Base-by-base conservation (phyloP, 768 basidiomycete species). In the Daedalea quercina region DNA sequence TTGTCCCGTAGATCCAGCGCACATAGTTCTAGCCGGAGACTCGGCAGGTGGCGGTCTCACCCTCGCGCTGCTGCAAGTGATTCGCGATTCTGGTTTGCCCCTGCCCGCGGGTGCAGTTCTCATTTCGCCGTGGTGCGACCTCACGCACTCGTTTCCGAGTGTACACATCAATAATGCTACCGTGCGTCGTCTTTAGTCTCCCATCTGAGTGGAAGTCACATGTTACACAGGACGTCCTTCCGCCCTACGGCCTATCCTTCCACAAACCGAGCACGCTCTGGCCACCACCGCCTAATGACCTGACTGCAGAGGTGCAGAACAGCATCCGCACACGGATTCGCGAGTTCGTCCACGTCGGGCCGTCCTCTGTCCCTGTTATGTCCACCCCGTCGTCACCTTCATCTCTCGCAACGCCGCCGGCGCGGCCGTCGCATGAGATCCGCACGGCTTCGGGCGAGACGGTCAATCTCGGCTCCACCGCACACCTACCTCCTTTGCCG, bases 81-180 rank as follows among this genome's bases (percentile, higher is more conserved):
- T 99, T 44, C 87, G 96, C 15, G 96, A 99, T 67, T 70, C 78
- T 0, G 84, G 81, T 2, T 72, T 94, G 22, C 93, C 93, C 4
- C 57, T 79, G 43, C 95, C 94, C 3, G 90, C 93, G 2, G 96
- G 93, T 7, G 93, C 84, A 1, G 75, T 95, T 17, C 71, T 97
- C 37, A 87, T 97, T 57, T 94, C 90, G 24, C 96, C 96, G 0
- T 97, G 95, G 90, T 88, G 79, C 58, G 87, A 88, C 67, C 70
- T 98, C n/a, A 94, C 91, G 0, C 96, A 98, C 67, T 94, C 90
- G 0, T 97, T 98, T 67, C 90, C 92, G 0, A 92, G 89, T 60
- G 78, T 94, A 44, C 79, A 90, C 61, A 71, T 76, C 35, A 97
- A 98, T 65, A 93, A 90, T 1, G 75, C 80, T 2, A 92, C 93